phyloP scores from a whole-genome alignment of 148 eudicot species.

The Cornus florida region DNA sequence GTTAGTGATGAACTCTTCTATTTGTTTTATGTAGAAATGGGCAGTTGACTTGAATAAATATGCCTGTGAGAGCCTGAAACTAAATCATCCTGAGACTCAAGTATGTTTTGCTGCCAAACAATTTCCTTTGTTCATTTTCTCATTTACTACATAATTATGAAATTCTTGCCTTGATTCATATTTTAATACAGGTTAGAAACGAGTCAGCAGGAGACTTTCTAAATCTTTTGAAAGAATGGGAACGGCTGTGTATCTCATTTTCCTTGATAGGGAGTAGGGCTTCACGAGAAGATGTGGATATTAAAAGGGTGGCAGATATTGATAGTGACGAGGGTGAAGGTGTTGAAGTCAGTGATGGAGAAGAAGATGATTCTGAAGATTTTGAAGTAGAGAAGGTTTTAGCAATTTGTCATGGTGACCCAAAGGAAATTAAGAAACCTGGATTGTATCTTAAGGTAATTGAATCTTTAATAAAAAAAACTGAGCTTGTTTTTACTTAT shows the following conservation, averaged over 20 bases:
- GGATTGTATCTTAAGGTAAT: conserved; percentile 70
- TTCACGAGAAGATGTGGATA: conserved; percentile 5
- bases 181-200: conserved; percentile 55
- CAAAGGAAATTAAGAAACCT: conserved; percentile 25
- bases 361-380: not conserved
- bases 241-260: conserved; percentile 42
- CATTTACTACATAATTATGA: too few species aligned
- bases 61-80: conserved; percentile 69
- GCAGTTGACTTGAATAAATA: conserved; percentile 62
- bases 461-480: too few species aligned
- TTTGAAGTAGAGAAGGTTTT: conserved; percentile 70
- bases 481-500: too few species aligned
- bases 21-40: conserved; percentile 57
- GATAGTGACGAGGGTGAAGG: conserved; percentile 30
- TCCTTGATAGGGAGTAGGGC: conserved; percentile 26
- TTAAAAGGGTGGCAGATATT: conserved; percentile 16
- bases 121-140: too few species aligned
- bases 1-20: not conserved
- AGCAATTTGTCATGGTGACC: conserved; percentile 68
- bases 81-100: conserved; percentile 85
- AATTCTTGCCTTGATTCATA: not conserved
- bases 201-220: conserved; percentile 73
- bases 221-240: conserved; percentile 64
- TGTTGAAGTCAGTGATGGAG: conserved; percentile 17
- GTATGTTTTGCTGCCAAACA: conserved; percentile 18